Evolutionary conservation across 164 flowering plant species (phyloP).

Genomic region (Tetracentron sinense): DNA sequence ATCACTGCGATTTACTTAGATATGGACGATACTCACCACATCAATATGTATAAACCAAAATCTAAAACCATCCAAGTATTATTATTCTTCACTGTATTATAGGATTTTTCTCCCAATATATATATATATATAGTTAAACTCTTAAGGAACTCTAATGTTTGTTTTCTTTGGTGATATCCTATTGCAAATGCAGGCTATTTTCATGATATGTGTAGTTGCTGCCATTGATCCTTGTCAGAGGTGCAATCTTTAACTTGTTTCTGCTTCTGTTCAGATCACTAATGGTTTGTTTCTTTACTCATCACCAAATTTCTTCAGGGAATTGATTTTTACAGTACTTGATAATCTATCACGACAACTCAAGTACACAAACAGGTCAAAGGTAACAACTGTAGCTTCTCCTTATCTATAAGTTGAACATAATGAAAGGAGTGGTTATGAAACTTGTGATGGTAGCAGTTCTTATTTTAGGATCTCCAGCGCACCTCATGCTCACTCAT

Average conservation of each 20-base stretch:
- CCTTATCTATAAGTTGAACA: background rate
- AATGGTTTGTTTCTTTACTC: background rate
- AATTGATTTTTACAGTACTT: constrained; percentile 51
- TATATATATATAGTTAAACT: too few relatives aligned
- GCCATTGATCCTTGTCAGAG: constrained; percentile 81
- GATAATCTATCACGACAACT: constrained; percentile 68
- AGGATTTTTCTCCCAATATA: too few relatives aligned
- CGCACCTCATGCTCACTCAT: too few relatives aligned
- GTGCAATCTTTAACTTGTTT: constrained; percentile 25
- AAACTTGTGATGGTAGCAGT: background rate
- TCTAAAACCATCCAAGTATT: too few relatives aligned
- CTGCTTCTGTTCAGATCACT: background rate
- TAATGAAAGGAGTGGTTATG: background rate
- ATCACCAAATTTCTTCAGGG: constrained; percentile 36
- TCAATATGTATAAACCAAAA: too few relatives aligned
- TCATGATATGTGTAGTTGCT: constrained; percentile 72
- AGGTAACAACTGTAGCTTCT: constrained; percentile 38
- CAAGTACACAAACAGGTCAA: constrained; percentile 46
- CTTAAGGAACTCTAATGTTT: background rate
- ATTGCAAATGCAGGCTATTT: constrained; percentile 61
- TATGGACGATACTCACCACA: too few relatives aligned
- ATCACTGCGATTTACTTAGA: too few relatives aligned
- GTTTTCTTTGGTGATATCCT: constrained; percentile 1
- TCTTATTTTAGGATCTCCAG: too few relatives aligned
- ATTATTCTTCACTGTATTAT: too few relatives aligned